Base-by-base conservation (phyloP, 768 basidiomycete species). In the Kwoniella sp. region DNA sequence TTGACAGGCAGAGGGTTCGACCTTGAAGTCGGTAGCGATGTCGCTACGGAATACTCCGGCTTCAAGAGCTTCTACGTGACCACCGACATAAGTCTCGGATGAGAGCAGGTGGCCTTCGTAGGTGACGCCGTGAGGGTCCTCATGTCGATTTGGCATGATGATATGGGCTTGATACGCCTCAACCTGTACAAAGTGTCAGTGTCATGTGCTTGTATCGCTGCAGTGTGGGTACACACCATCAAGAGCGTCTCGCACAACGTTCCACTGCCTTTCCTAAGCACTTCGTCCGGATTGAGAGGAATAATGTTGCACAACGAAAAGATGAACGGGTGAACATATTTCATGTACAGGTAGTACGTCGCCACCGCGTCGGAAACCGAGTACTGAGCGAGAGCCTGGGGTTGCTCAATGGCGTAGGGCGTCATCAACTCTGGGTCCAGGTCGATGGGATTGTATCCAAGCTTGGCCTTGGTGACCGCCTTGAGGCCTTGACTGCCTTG, bases 281-380 rank as follows among this genome's bases (percentile, higher is more conserved):
- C 95, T 57, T 99, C 95, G 65, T 99, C 95, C 2, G 95, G 91
- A 65, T 85, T 85, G 46, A 99, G 80, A 10, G 95, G 93, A 62
- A 99, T 98, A 74, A 98, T 99, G 79, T 95, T 99, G 76, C 95
- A 98, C 31, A 99, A 77, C 8, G 95, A 98, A 78, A 99, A 99
- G 57, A 99, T 89, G 80, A 99, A 99, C 0, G 95, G 95, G 69
- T 98, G 92, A 9, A 99, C 92, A 65, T 99, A 99, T 91, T 98
- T 99, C 95, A 98, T 99, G 77, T 99, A 98, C 29, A 99, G 81
- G 74, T 98, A 98, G 73, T 99, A 98, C 1, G 95, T 99, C n/a
- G 95, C 93, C 9, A 98, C 95, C 0, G 95, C 95, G 80, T 99
- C 95, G 73, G 95, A 99, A 23, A 99, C 95, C 63, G 95, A 98